Base-by-base conservation (phyloP, 305 asterid genomes). In the Rubia peregrina region DNA sequence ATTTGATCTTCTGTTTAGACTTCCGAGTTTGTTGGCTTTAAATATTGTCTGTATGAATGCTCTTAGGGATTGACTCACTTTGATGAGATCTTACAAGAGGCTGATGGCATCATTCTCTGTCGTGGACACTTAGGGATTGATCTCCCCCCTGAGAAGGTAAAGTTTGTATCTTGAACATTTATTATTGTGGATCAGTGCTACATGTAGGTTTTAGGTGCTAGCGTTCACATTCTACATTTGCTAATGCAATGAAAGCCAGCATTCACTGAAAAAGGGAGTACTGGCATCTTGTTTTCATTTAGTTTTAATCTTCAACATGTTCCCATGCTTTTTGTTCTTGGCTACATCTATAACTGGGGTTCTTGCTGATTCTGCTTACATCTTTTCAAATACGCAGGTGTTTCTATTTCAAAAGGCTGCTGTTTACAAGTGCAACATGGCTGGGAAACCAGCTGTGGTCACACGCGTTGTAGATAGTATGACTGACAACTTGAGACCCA, bases 381-480 rank as follows among this genome's bases (percentile, higher is more conserved):
- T n/a, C n/a, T 68, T 33, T 68, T 30, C 63, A 51, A 55, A 61
- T 49, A 22, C 72, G 30, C 80, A 92, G 98, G 98, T 90, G 59
- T 90, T 92, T 77, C 77, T 90, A 70, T 92, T 87, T 78, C 98
- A 92, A 77, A 92, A 90, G 78, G 87, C 89, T 82, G 95, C 97
- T 72, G 78, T 92, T 73, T 67, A 88, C 84, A 92, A 90, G 83
- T 92, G 98, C 82, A 92, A 92, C 79, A 79, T 87, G 76, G 96
- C 97, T 38, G 98, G 98, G 77, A 92, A 92, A 79, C 98, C 98
- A 16, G 95, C 91, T 38, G 96, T 92, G 72, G 82, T 92, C 60
- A 92, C 98, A 65, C 98, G 98, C 33, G 96, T 92, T 55, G 98
- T 92, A 9, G 98, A 92, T 83, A 88, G 95, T 61, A 92, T 90